A percentile compares a stretch with the other conserved stretches of the same genome.
Conservation (phyloP, 805 yeast genomes). For the Lipomyces starkeyi region DNA sequence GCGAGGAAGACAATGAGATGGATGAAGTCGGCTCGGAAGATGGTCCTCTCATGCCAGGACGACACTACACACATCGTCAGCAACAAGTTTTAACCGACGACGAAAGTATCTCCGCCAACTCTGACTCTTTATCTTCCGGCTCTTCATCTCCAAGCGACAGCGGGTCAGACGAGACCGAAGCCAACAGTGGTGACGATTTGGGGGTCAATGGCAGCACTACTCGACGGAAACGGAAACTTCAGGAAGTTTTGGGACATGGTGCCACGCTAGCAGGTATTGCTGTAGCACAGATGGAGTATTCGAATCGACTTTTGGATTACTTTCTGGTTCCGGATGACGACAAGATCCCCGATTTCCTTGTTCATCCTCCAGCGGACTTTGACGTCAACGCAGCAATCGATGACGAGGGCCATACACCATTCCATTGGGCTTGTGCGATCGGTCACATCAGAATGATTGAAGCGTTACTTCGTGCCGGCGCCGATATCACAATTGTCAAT, state of each 20-base stretch:
- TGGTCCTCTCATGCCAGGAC: neutral
- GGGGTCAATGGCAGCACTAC: neutral
- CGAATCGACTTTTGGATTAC: conserved; percentile 57
- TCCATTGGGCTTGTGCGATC: conserved; percentile 98
- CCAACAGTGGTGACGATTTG: conserved; percentile 17
- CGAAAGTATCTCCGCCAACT: conserved; percentile 39
- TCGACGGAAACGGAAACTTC: conserved; percentile 21
- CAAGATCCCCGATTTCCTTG: conserved; percentile 66
- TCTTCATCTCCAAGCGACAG: conserved; percentile 61
- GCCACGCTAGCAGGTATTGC: conserved; percentile 32
- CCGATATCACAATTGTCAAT: conserved; percentile 64
- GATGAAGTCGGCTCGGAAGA: conserved; percentile 26
- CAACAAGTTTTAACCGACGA: conserved; percentile 39
- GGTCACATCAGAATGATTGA: conserved; percentile 82
- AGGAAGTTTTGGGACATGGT: conserved; percentile 23
- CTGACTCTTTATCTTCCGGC: conserved; percentile 41
- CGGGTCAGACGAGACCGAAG: conserved; percentile 52
- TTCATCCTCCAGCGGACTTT: conserved; percentile 67
- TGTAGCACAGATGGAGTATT: conserved; percentile 50
- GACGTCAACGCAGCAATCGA: conserved; percentile 83
- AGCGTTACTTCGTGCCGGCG: conserved; percentile 75
- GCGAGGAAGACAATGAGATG: conserved; percentile 18
- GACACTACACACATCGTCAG: conserved; percentile 16
- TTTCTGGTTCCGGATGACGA: conserved; percentile 65
- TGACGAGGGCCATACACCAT: conserved; percentile 91